Base-by-base conservation (phyloP, 345 rosid species). In the Boechera divaricarpa region DNA sequence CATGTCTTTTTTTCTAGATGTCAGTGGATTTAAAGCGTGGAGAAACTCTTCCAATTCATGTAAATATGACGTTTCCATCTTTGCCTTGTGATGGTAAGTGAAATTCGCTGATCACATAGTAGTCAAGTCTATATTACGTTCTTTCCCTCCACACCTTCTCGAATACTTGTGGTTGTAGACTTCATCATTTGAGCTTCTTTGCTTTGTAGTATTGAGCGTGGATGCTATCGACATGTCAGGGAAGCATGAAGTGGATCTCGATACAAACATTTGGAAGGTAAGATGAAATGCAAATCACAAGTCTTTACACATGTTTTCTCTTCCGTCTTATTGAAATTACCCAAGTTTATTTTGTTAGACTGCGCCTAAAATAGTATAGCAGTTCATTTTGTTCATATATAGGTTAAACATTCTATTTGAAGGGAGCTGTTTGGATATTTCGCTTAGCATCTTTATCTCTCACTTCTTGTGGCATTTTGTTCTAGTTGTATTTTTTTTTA, bases 191-290 rank as follows among this genome's bases (percentile, higher is more conserved):
- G 8, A 53, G 47, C 13, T 21, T 47, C 4, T 74, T 28, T 72
- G 26, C 72, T 61, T 63, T 81, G 73, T 85, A 96, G 99, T 93
- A 24, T 69, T 93, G 82, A 96, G 99, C 66, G 83, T 96, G 64
- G 99, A 96, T 82, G 99, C 99, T 69, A 93, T 93, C 82, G 98
- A 96, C 80, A 91, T 96, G 99, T 96, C 99, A 4, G 99, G 99
- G 70, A 96, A 93, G 85, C 99, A 96, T 81, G 98, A 96, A 91
- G 99, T 96, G 63, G 99, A 96, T 87, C 97, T 96, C 9, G 97
- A 93, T 79, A 96, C 98, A 63, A 93, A 86, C 80, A 89, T 96
- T 79, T 96, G 98, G 99, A 96, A 96, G 82, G 99, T 96, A 85
- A 79, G 82, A 58, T 69, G 42, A 66, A 56, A 10, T 59, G 44